Evolutionary conservation across 257 asterid genomes (phyloP).

Genomic region (Prunella vulgaris): DNA sequence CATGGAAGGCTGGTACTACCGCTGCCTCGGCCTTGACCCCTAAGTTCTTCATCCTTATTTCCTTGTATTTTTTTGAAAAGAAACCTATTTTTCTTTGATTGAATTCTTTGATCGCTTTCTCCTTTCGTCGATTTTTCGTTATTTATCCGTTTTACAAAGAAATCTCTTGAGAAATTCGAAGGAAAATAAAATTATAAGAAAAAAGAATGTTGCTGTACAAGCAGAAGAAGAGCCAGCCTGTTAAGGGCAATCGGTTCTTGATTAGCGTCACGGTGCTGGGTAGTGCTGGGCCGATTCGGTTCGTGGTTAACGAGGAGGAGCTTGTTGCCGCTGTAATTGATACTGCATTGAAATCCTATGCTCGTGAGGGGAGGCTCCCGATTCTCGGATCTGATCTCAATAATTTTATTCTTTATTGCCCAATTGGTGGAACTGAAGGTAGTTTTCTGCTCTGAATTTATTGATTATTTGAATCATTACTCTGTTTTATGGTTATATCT

Average conservation of each 20-base stretch:
- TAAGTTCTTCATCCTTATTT: conserved; percentile 23
- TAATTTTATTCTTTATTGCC: conserved; percentile 67
- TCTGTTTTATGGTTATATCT: background rate
- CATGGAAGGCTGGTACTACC: conserved; percentile 96
- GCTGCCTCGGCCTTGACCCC: conserved; percentile 92
- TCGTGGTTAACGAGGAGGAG: conserved; percentile 75
- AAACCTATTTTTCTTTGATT: background rate
- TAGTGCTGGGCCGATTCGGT: conserved; percentile 89
- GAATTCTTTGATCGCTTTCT: conserved; percentile 21
- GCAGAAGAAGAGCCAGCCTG: conserved; percentile 71
- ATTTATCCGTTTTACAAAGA: background rate
- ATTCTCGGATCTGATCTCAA: conserved; percentile 71
- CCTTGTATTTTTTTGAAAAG: background rate
- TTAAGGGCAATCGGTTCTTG: conserved; percentile 62
- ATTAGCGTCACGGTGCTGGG: conserved; percentile 74
- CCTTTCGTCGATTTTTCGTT: conserved; percentile 3
- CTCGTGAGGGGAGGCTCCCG: conserved; percentile 90
- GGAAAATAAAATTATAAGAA: background rate
- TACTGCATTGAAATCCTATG: conserved; percentile 73
- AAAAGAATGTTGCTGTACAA: conserved; percentile 62
- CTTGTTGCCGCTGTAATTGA: conserved; percentile 70
- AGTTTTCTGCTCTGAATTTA: background rate
- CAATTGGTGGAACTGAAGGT: conserved; percentile 74
- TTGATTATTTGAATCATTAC: too few relatives aligned
- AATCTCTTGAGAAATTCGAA: conserved; percentile 2